phyloP scores from a whole-genome alignment of 768 basidiomycete species.

The Suillus subalutaceus region DNA sequence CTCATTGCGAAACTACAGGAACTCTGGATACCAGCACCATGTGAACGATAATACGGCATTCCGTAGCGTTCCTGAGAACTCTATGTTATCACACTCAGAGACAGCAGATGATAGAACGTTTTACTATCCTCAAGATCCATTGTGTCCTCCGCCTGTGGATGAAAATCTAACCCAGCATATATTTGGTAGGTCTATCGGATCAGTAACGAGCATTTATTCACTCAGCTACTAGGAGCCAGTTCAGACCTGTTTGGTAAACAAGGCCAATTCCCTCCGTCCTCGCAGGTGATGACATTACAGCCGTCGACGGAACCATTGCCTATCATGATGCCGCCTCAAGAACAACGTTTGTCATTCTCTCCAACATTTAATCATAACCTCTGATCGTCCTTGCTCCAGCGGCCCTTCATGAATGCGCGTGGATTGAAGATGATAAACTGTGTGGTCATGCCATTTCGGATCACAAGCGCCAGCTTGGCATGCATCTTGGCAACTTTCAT shows the following conservation, averaged over 20 bases:
- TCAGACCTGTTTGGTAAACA: not conserved
- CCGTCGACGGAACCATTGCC: slow-evolving; percentile 8
- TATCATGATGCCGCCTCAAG: not conserved
- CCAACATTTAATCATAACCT: not conserved
- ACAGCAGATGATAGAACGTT: not conserved
- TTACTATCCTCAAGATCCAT: not conserved
- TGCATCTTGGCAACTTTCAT: slow-evolving; percentile 25
- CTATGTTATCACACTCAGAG: not conserved
- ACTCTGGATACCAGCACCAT: not conserved
- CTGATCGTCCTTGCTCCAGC: not conserved
- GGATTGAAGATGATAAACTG: slow-evolving; percentile 22
- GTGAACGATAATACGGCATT: not conserved
- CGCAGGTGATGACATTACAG: not conserved
- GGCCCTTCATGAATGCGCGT: slow-evolving; percentile 19
- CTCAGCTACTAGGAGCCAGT: not conserved
- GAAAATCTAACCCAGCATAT: not conserved
- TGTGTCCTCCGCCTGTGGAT: not conserved
- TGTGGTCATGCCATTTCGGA: slow-evolving; percentile 25
- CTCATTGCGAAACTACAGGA: not conserved
- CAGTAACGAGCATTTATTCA: not conserved
- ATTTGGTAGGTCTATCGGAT: not conserved
- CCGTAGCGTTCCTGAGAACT: not conserved
- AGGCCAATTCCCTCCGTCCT: too few relatives aligned
- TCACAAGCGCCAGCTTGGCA: slow-evolving; percentile 26
- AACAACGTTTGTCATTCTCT: slow-evolving; percentile 1